Evolutionary conservation across 768 basidiomycete species (phyloP).

Genomic region (Tricholoma flavovirens): DNA sequence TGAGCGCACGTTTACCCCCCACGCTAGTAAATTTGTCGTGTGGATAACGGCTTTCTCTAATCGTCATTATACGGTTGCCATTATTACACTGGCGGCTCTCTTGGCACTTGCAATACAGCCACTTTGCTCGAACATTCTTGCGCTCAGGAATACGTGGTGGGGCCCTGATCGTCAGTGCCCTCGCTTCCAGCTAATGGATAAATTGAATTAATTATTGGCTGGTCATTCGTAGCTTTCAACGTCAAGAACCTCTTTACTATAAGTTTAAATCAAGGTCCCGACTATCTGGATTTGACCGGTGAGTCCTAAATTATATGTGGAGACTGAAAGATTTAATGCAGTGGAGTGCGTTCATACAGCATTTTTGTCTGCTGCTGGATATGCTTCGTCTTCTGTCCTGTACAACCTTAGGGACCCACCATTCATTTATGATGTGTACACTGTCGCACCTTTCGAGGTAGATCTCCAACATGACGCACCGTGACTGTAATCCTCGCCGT

Average conservation of each 20-base stretch:
- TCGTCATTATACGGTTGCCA: background rate
- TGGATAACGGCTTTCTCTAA: slow-evolving; percentile 23
- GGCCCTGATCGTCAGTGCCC: background rate
- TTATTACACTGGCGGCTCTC: background rate
- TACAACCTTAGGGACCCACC: slow-evolving; percentile 41
- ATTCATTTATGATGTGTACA: slow-evolving; percentile 41
- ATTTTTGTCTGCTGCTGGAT: slow-evolving; percentile 51
- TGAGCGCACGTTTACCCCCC: background rate
- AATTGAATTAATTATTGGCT: background rate
- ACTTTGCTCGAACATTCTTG: background rate
- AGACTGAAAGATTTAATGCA: background rate
- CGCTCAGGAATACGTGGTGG: background rate
- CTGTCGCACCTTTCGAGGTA: slow-evolving; percentile 43
- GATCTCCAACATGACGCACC: slow-evolving; percentile 6
- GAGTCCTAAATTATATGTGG: slow-evolving; percentile 10
- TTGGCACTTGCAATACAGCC: background rate
- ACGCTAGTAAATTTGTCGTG: slow-evolving; percentile 40
- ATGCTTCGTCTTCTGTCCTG: slow-evolving; percentile 42
- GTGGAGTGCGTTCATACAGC: slow-evolving; percentile 24
- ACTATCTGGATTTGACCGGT: slow-evolving; percentile 47
- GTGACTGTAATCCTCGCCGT: background rate
- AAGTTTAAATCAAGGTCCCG: slow-evolving; percentile 35
- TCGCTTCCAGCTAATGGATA: background rate
- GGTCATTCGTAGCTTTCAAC: background rate
- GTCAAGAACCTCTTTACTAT: background rate